These are phyloP conservation scores for Trebouxia sp. DNA, from an alignment of 139 green algal genomes.

Conservation along the genomic window DNA sequence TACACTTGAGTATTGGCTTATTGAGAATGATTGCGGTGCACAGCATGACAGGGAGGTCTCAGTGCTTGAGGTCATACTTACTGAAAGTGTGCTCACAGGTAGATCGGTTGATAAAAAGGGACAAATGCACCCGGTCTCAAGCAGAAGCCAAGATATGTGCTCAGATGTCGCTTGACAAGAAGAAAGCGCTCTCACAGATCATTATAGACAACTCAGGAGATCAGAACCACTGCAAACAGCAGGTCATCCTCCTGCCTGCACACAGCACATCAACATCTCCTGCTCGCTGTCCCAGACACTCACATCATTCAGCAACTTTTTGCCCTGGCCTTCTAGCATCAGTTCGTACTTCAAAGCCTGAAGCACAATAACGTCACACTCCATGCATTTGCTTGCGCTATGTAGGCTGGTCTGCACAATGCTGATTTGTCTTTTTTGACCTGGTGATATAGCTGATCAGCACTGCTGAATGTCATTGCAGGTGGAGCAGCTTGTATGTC, in stretches of 20 bases:
- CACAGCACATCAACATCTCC: too few species aligned
- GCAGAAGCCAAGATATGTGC: conserved; percentile 55
- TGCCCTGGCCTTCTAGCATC: too few species aligned
- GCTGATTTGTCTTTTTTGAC: neutral
- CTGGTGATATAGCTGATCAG: neutral
- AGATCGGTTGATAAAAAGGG: conserved; percentile 56
- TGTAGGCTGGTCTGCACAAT: too few species aligned
- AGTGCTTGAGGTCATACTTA: too few species aligned
- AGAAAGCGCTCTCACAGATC: conserved; percentile 52
- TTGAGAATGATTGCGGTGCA: too few species aligned
- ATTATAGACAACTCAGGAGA: conserved; percentile 64
- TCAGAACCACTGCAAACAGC: conserved; percentile 44
- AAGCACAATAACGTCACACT: too few species aligned
- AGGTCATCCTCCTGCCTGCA: conserved; percentile 61
- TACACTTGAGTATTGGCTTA: too few species aligned
- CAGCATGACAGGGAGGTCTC: conserved; percentile 37
- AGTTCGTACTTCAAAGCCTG: too few species aligned
- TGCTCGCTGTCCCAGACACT: too few species aligned
- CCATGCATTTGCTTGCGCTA: too few species aligned
- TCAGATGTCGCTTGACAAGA: conserved; percentile 71
- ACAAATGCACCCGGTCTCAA: conserved; percentile 46
- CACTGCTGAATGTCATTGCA: neutral
- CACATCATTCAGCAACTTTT: too few species aligned
- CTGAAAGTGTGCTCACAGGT: conserved; percentile 45
- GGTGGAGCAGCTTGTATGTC: neutral